A percentile compares a stretch with the other conserved stretches of the same genome.
Conservation (phyloP, 2,329 filamentous ascomycete genomes). For the Parascedosporium putredinis region DNA sequence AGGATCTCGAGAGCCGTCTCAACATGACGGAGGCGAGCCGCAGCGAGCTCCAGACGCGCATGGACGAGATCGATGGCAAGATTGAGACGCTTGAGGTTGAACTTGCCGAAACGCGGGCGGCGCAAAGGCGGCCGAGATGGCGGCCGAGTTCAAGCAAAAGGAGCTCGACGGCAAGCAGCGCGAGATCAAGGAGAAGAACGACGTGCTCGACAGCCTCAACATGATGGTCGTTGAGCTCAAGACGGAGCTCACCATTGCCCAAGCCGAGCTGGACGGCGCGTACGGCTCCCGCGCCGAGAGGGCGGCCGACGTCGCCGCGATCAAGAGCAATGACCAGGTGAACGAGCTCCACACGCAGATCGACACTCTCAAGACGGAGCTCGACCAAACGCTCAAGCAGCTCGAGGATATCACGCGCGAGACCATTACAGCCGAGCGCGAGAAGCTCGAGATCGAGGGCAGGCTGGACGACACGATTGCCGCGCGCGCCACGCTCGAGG, state of each 20-base stretch:
- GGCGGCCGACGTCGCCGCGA: conserved; percentile 45
- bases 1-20: conserved; percentile 9
- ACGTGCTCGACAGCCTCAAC: conserved; percentile 39
- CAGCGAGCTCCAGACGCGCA: conserved; percentile 15
- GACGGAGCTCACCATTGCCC: conserved; percentile 50
- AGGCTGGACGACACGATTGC: conserved; percentile 30
- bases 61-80: conserved; percentile 16
- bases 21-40: conserved; percentile 10
- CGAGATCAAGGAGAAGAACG: conserved; percentile 35
- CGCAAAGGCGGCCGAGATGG: conserved; percentile 26
- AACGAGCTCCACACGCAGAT: conserved; percentile 36
- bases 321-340: conserved; percentile 37
- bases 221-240: conserved; percentile 46
- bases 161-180: conserved; percentile 26
- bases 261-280: conserved; percentile 51
- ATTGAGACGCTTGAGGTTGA: conserved; percentile 26
- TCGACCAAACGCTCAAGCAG: conserved; percentile 38
- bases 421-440: conserved; percentile 37
- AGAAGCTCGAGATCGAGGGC: conserved; percentile 35
- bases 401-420: conserved; percentile 43
- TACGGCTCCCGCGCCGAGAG: conserved; percentile 50
- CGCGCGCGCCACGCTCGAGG: conserved; percentile 25
- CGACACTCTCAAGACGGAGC: conserved; percentile 38
- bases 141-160: conserved; percentile 28
- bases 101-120: conserved; percentile 21